Evolutionary conservation across 1,139 yeast genomes (phyloP).

Genomic region (Ogataea hybrid): DNA sequence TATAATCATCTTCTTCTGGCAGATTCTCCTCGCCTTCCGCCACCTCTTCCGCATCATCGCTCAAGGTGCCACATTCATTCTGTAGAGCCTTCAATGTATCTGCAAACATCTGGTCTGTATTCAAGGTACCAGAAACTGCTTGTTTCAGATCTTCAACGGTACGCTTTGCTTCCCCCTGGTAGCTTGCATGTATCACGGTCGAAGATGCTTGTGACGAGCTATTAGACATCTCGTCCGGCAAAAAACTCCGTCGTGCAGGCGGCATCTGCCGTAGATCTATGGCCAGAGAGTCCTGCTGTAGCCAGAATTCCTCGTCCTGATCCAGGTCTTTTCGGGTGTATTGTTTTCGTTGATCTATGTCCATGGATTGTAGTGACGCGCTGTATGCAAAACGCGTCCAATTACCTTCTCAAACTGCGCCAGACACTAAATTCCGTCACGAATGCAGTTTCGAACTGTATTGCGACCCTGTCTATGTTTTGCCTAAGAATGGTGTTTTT

Average conservation of each 20-base stretch:
- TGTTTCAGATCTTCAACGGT: constrained; percentile 10
- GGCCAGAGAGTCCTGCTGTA: constrained; percentile 18
- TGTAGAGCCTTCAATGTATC: constrained; percentile 9
- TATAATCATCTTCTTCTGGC: constrained; percentile 19
- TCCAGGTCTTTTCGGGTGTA: constrained; percentile 24
- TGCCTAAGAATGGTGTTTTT: constrained; percentile 8
- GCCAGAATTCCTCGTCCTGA: constrained; percentile 18
- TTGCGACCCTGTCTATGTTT: constrained; percentile 8
- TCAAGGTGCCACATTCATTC: constrained; percentile 23
- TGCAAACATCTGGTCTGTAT: constrained; percentile 15
- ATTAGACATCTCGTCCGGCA: constrained; percentile 14
- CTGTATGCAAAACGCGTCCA: background rate
- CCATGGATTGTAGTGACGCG: background rate
- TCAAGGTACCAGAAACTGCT: constrained; percentile 15
- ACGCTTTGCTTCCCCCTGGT: constrained; percentile 10
- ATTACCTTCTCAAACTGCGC: background rate
- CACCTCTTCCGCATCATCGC: constrained; percentile 7
- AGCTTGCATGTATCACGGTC: constrained; percentile 25
- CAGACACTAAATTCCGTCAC: background rate
- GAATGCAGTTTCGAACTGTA: background rate
- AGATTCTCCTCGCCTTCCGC: constrained; percentile 5
- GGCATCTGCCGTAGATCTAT: constrained; percentile 23
- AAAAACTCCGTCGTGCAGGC: constrained; percentile 9
- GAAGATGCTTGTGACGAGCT: constrained; percentile 30
- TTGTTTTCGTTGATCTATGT: constrained; percentile 15